A percentile compares a stretch with the other conserved stretches of the same genome.
Conservation (phyloP, 2,329 filamentous ascomycete genomes). For the Nemania bipapillata region DNA sequence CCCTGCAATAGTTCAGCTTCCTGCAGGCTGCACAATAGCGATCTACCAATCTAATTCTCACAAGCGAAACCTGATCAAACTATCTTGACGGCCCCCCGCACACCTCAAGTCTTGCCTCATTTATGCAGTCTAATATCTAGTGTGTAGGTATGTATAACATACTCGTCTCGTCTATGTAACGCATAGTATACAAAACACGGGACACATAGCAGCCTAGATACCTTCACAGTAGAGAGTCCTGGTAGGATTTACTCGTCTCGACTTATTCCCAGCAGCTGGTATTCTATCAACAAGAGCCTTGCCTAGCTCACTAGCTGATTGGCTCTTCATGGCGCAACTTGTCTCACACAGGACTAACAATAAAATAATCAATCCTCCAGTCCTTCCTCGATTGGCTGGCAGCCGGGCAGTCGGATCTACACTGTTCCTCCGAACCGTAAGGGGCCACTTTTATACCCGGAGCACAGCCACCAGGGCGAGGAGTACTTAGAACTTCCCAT, state of each 20-base stretch:
- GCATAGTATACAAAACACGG: too few relatives aligned
- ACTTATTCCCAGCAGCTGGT: not conserved
- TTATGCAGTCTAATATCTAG: not conserved
- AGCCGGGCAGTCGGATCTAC: constrained; percentile 19
- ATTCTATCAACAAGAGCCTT: constrained; percentile 11
- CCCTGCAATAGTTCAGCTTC: not conserved
- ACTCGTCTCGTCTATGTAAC: not conserved
- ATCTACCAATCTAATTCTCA: not conserved
- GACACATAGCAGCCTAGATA: not conserved
- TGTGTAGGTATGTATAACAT: not conserved
- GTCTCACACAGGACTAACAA: not conserved
- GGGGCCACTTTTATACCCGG: constrained; percentile 28
- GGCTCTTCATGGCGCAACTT: not conserved
- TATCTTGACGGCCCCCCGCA: constrained; percentile 15
- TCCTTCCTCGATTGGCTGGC: constrained; percentile 1
- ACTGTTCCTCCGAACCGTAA: constrained; percentile 32
- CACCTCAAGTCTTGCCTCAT: constrained; percentile 39
- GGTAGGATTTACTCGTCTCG: not conserved
- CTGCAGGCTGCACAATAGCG: not conserved
- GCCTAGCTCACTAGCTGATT: constrained; percentile 3
- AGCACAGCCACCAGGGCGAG: not conserved
- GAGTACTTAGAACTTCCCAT: too few relatives aligned
- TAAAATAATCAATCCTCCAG: constrained; percentile 11
- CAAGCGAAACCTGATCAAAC: constrained; percentile 35
- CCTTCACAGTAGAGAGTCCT: constrained; percentile 8